These are phyloP conservation scores for Candida freyschussii DNA, from an alignment of 1,139 yeast genomes.

Conservation along the genomic window DNA sequence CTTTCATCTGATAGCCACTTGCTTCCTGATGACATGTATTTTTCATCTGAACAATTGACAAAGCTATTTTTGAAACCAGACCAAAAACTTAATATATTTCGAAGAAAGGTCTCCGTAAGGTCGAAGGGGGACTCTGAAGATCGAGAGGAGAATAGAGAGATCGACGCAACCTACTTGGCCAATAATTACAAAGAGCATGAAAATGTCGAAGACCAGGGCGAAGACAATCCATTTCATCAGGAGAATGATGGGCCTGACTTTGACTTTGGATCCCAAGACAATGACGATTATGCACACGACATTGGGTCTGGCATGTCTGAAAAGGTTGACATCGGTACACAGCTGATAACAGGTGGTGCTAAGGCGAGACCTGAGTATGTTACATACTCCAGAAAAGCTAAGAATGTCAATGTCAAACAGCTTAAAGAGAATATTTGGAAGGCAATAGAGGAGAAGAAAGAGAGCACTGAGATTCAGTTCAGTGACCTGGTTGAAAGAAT, in stretches of 20 bases:
- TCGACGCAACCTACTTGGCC: conserved; percentile 78
- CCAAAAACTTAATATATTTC: conserved; percentile 32
- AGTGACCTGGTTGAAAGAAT: conserved; percentile 46
- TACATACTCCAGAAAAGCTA: conserved; percentile 75
- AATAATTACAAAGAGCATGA: conserved; percentile 49
- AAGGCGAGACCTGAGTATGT: conserved; percentile 57
- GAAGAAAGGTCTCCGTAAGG: conserved; percentile 14
- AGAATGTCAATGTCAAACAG: conserved; percentile 74
- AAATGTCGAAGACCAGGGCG: conserved; percentile 34
- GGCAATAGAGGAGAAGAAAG: conserved; percentile 33
- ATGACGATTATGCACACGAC: conserved; percentile 4
- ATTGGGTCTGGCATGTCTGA: too few relatives aligned
- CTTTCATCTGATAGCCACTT: conserved; percentile 39
- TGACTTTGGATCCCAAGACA: too few relatives aligned
- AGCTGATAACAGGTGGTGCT: conserved; percentile 36
- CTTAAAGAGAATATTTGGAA: conserved; percentile 85
- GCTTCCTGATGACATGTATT: conserved; percentile 73
- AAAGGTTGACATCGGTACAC: conserved; percentile 29
- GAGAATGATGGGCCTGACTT: conserved; percentile 36
- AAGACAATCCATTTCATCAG: conserved; percentile 21
- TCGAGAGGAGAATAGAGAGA: conserved; percentile 26
- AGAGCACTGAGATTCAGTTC: conserved; percentile 30
- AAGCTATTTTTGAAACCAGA: conserved; percentile 68
- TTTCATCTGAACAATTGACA: conserved; percentile 64
- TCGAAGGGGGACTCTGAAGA: conserved; percentile 5